Percentiles rank a stretch among this genome's conserved stretches.
Conservation (phyloP, 225 moss, liverwort and hornwort species). For the Takakia lepidozioides region DNA sequence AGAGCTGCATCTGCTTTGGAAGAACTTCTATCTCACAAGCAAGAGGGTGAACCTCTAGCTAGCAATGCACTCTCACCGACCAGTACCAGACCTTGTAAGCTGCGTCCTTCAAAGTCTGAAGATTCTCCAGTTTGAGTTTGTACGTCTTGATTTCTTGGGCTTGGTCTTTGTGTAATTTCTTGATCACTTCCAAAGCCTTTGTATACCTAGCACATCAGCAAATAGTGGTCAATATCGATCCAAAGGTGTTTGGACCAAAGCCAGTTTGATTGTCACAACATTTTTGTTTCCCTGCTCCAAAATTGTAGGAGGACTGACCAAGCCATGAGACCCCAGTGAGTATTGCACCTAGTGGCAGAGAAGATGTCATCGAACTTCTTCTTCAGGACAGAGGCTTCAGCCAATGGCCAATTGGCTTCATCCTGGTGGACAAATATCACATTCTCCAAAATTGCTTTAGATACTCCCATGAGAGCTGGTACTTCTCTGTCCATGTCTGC, state of each 20-base stretch:
- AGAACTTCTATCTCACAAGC: no score
- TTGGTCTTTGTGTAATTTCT: conserved; percentile 97
- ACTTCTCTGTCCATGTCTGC: conserved; percentile 99
- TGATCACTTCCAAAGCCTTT: conserved; percentile 91
- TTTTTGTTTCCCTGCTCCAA: not conserved
- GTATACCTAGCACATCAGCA: conserved; percentile 59
- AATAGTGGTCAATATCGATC: no score
- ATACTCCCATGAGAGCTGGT: conserved; percentile 98
- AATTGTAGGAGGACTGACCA: not conserved
- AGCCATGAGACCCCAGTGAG: not conserved
- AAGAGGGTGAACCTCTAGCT: no score
- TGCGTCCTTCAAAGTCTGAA: conserved; percentile 87
- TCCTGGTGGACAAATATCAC: conserved; percentile 99
- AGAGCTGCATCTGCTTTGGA: no score
- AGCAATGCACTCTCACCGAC: no score
- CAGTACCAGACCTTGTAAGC: conserved; percentile 97
- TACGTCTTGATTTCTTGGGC: conserved; percentile 93
- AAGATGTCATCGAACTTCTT: conserved; percentile 99
- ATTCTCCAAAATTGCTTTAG: conserved; percentile 95
- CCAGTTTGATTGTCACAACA: no score
- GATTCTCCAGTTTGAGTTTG: conserved; percentile 89
- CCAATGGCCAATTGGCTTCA: conserved; percentile 98
- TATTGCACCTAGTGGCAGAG: conserved; percentile 85
- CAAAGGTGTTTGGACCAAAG: no score
- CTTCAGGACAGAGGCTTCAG: conserved; percentile 82